These are phyloP conservation scores for Tarenaya hassleriana DNA, from an alignment of 345 rosid species.

Conservation along the genomic window DNA sequence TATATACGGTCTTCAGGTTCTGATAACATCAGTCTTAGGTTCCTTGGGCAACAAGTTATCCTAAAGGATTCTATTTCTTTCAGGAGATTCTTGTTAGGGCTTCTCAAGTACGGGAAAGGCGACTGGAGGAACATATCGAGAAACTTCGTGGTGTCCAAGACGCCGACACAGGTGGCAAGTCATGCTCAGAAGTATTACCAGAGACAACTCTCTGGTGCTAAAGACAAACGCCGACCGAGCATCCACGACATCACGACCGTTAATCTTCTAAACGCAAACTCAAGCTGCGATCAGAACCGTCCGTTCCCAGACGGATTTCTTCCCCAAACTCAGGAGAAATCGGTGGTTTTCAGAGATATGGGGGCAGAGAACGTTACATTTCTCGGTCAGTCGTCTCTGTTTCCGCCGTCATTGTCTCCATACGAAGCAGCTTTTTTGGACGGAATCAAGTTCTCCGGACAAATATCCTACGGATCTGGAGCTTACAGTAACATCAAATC, in stretches of 20 bases:
- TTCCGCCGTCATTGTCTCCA: slow-evolving; percentile 20
- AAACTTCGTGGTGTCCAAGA: slow-evolving; percentile 74
- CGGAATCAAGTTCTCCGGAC: slow-evolving; percentile 11
- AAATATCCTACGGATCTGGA: slow-evolving; percentile 8
- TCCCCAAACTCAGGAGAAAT: slow-evolving; percentile 9
- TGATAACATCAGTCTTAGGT: neutral
- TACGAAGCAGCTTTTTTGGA: slow-evolving; percentile 11
- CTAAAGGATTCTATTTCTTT: slow-evolving; percentile 6
- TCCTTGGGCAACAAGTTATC: slow-evolving; percentile 20
- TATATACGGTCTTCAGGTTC: neutral
- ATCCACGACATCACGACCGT: slow-evolving; percentile 82
- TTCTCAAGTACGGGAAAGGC: slow-evolving; percentile 84
- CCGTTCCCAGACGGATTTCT: slow-evolving; percentile 32
- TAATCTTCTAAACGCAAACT: slow-evolving; percentile 38
- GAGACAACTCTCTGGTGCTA: slow-evolving; percentile 73
- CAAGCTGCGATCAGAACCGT: slow-evolving; percentile 22
- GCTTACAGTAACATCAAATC: no score
- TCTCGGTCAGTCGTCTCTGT: slow-evolving; percentile 14
- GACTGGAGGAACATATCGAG: slow-evolving; percentile 97
- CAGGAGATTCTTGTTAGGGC: slow-evolving; percentile 81
- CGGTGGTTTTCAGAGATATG: slow-evolving; percentile 22
- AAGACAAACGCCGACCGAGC: slow-evolving; percentile 89
- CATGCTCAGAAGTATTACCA: slow-evolving; percentile 98
- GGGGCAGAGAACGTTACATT: slow-evolving; percentile 18
- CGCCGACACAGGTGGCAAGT: slow-evolving; percentile 97